Conservation (phyloP, 23 red algal genomes). For the Gracilaria vermiculophylla region DNA sequence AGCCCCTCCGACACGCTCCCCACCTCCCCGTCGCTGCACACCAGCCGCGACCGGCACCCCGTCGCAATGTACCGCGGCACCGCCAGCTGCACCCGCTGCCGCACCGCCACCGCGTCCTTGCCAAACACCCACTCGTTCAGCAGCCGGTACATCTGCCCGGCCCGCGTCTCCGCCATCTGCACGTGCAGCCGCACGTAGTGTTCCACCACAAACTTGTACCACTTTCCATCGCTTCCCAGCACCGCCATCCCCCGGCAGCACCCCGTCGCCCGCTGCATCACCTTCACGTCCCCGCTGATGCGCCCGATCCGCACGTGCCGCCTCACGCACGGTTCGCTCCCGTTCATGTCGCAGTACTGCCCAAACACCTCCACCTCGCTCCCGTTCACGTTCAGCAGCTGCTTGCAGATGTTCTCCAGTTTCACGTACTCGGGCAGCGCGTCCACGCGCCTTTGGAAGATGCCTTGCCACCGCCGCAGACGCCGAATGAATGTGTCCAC, state of each 20-base stretch:
- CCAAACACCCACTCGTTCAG: constrained; percentile 68
- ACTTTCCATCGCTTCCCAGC: constrained; percentile 75
- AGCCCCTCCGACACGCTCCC: constrained; percentile 66
- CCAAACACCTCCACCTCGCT: constrained; percentile 90
- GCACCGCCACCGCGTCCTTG: constrained; percentile 60
- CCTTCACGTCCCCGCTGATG: constrained; percentile 69
- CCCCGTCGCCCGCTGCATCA: constrained; percentile 47
- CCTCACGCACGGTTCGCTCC: constrained; percentile 60
- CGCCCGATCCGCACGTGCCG: constrained; percentile 76
- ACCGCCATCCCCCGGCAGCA: constrained; percentile 69
- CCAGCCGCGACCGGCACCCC: constrained; percentile 71
- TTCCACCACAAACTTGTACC: constrained; percentile 87
- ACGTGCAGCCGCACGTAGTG: constrained; percentile 57
- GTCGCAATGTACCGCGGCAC: constrained; percentile 67
- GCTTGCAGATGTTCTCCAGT: constrained; percentile 80
- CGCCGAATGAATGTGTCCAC: constrained; percentile 89
- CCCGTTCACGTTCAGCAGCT: constrained; percentile 68
- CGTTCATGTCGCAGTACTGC: constrained; percentile 62
- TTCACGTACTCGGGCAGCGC: constrained; percentile 66
- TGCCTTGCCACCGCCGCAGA: constrained; percentile 83
- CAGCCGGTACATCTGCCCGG: constrained; percentile 72
- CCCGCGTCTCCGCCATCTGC: constrained; percentile 76
- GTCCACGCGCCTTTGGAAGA: constrained; percentile 84
- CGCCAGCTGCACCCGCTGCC: constrained; percentile 28
- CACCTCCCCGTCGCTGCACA: constrained; percentile 46